Percentiles rank a stretch among this genome's conserved stretches.
These are phyloP conservation scores for Arthroderma uncinatum DNA, from an alignment of 2,329 filamentous ascomycete species.

Conservation along the genomic window DNA sequence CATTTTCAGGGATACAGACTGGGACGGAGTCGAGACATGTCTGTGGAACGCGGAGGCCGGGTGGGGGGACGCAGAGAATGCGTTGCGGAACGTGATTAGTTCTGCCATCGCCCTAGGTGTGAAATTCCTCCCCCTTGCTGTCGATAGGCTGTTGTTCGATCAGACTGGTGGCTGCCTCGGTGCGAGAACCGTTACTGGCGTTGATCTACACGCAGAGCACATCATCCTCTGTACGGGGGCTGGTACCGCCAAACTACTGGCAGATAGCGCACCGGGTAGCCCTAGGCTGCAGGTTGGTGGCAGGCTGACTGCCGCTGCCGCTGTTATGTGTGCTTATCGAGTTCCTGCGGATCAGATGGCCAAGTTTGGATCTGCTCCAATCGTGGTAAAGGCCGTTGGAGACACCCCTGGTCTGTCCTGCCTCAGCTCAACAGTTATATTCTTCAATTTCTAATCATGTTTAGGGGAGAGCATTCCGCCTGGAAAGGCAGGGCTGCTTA, in stretches of 20 bases:
- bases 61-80: constrained; percentile 49
- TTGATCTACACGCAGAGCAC: constrained; percentile 14
- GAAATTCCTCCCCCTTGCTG: constrained; percentile 44
- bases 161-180: constrained; percentile 27
- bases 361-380: constrained; percentile 7
- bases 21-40: constrained; percentile 45
- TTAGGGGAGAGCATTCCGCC: constrained; percentile 8
- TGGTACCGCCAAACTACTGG: constrained; percentile 21
- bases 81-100: constrained; percentile 42
- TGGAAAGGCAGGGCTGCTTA: not conserved
- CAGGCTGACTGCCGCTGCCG: constrained; percentile 33
- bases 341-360: constrained; percentile 6
- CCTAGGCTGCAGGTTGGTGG: constrained; percentile 36
- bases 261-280: constrained; percentile 31
- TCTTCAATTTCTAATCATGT: not conserved
- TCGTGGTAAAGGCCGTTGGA: constrained; percentile 6
- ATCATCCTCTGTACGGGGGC: constrained; percentile 19
- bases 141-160: constrained; percentile 28
- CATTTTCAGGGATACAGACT: constrained; percentile 48
- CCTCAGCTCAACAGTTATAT: not conserved
- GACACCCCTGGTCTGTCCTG: constrained; percentile 2
- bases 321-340: constrained; percentile 5
- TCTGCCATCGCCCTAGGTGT: constrained; percentile 44
- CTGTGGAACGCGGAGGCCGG: constrained; percentile 46
- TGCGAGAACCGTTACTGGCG: constrained; percentile 14